Conservation (phyloP, 2,329 filamentous ascomycete genomes). For the Pyrenophora graminea region DNA sequence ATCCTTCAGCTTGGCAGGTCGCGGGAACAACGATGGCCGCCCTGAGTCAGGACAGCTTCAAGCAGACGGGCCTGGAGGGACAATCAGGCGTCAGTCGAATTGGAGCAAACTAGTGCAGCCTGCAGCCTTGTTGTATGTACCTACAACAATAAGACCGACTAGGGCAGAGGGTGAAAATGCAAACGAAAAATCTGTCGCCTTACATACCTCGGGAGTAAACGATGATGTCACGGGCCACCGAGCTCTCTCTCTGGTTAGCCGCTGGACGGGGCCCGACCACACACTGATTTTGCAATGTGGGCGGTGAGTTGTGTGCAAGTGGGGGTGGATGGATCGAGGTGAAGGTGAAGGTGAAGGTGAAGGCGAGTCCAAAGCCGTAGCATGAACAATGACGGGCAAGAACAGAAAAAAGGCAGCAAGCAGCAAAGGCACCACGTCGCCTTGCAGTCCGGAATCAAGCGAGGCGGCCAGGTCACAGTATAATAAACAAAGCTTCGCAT, state of each 20-base stretch:
- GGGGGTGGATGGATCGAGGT: neutral
- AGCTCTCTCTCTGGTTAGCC: slow-evolving; percentile 17
- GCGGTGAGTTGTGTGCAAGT: slow-evolving; percentile 3
- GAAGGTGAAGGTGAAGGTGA: too few species aligned
- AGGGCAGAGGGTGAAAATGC: slow-evolving; percentile 1
- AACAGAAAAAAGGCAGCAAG: neutral
- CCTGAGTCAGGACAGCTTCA: slow-evolving; percentile 16
- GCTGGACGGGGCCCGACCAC: slow-evolving; percentile 14
- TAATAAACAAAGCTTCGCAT: slow-evolving; percentile 23
- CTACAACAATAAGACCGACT: neutral
- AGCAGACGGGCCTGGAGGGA: slow-evolving; percentile 6
- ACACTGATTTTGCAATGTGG: slow-evolving; percentile 4
- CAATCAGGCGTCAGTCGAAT: slow-evolving; percentile 10
- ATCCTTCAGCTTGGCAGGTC: slow-evolving; percentile 20
- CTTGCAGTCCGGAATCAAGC: neutral
- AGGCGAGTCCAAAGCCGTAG: neutral
- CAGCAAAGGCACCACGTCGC: too few species aligned
- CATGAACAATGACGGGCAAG: neutral
- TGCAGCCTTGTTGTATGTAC: slow-evolving; percentile 5
- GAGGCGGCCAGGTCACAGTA: slow-evolving; percentile 8
- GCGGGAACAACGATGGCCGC: slow-evolving; percentile 25
- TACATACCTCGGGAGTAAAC: slow-evolving; percentile 30
- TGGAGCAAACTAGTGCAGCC: neutral
- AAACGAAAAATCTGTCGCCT: slow-evolving; percentile 18
- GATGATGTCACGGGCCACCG: slow-evolving; percentile 37